Conservation (phyloP, 371 early-diverging fungal genomes). For the Rhizopus delemar region DNA sequence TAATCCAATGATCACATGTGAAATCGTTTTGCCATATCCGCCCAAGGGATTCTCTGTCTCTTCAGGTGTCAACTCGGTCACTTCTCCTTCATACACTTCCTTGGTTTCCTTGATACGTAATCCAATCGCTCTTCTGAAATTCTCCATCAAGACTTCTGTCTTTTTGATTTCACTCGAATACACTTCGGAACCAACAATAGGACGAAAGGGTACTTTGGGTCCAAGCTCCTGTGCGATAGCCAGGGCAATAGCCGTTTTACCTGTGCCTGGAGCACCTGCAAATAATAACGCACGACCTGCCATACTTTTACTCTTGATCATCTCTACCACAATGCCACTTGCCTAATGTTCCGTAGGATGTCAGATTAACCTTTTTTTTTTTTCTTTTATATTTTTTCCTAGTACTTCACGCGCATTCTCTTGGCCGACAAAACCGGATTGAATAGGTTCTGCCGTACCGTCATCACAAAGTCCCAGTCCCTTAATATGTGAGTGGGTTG, state of each 20-base stretch:
- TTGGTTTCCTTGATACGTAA: constrained; percentile 97
- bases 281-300: constrained; percentile 96
- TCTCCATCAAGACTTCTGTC: constrained; percentile 98
- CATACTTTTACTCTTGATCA: constrained; percentile 95
- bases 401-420: constrained; percentile 90
- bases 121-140: constrained; percentile 96
- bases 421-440: constrained; percentile 96
- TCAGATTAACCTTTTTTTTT: neutral
- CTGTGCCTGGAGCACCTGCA: constrained; percentile 97
- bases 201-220: constrained; percentile 96
- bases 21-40: constrained; percentile 92
- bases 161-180: constrained; percentile 97
- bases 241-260: constrained; percentile 91
- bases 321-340: constrained; percentile 90
- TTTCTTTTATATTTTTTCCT: too few species aligned
- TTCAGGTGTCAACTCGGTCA: constrained; percentile 94
- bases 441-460: constrained; percentile 83
- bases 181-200: constrained; percentile 98
- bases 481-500: constrained; percentile 96
- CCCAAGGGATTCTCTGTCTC: constrained; percentile 94
- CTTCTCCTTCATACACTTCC: constrained; percentile 99
- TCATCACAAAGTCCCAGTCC: constrained; percentile 84
- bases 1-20: constrained; percentile 94
- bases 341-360: constrained; percentile 56
- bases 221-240: constrained; percentile 96